phyloP scores from a whole-genome alignment of 169 alveolate species.

The Eimeria brunetti region DNA sequence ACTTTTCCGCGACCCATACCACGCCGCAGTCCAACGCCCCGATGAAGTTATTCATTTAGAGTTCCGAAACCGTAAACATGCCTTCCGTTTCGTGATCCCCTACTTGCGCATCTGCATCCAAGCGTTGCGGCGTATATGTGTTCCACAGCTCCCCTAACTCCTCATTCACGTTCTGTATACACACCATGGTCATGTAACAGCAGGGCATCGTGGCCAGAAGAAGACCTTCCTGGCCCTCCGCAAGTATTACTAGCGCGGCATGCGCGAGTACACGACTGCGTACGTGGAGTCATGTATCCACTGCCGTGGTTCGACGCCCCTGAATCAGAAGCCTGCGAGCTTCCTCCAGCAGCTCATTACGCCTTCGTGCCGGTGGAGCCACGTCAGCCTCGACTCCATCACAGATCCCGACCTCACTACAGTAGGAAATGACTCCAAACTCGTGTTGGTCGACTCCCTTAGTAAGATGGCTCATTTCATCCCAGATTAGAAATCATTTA shows the following conservation, averaged over 20 bases:
- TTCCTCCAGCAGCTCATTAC: neutral
- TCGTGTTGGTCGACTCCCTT: neutral
- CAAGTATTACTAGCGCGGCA: neutral
- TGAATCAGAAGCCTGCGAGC: neutral
- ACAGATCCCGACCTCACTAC: neutral
- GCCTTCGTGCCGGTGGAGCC: neutral
- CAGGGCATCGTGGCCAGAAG: too few relatives aligned
- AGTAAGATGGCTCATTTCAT: neutral
- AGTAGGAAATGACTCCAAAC: neutral
- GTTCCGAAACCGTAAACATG: neutral
- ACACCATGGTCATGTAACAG: too few relatives aligned
- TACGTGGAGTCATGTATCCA: neutral
- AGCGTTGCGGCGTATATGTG: neutral
- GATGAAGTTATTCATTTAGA: neutral
- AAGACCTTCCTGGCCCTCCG: too few relatives aligned
- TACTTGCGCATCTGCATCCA: neutral
- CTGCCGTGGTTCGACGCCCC: neutral
- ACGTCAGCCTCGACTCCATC: neutral
- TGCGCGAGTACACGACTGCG: neutral
- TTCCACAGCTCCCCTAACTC: neutral
- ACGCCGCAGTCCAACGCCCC: too few relatives aligned
- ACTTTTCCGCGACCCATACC: too few relatives aligned
- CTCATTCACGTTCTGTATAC: too few relatives aligned
- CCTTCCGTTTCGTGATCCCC: neutral
- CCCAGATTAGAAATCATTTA: neutral